Conservation (phyloP, 176 grass and related monocot genomes). For the Rhynchospora tenuis region DNA sequence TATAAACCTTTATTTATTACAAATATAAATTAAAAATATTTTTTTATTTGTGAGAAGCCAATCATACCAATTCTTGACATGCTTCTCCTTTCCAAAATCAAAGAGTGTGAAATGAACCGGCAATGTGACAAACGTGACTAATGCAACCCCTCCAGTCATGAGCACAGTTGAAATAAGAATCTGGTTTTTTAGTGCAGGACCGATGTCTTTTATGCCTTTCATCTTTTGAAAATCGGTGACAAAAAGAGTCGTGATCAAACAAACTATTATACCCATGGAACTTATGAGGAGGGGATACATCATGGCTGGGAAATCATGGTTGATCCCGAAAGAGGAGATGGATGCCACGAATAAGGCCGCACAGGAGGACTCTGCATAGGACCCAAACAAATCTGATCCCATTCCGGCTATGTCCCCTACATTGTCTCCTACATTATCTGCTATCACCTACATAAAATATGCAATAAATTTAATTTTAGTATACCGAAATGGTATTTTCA, state of each 20-base stretch:
- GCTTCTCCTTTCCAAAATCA: conserved; percentile 45
- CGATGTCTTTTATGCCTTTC: conserved; percentile 16
- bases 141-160: conserved; percentile 49
- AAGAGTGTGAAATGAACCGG: conserved; percentile 52
- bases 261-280: conserved; percentile 48
- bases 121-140: conserved; percentile 41
- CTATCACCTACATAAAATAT: conserved; percentile 53
- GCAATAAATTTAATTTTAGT: too few relatives aligned
- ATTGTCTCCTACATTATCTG: conserved; percentile 87
- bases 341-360: conserved; percentile 76
- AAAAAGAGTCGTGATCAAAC: conserved; percentile 48
- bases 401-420: conserved; percentile 91
- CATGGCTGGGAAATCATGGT: conserved; percentile 46
- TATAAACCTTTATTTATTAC: neutral
- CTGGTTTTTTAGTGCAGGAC: conserved; percentile 40
- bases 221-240: conserved; percentile 41
- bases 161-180: conserved; percentile 70
- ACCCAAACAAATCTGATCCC: conserved; percentile 86
- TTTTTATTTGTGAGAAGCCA: neutral
- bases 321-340: conserved; percentile 61
- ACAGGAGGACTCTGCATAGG: conserved; percentile 80
- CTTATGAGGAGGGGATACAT: conserved; percentile 63
- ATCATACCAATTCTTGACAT: conserved; percentile 51
- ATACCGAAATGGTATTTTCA: too few relatives aligned
- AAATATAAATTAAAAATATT: too few relatives aligned